Base-by-base conservation (phyloP, 2,329 filamentous ascomycete species). In the Endocalyx cinctus region DNA sequence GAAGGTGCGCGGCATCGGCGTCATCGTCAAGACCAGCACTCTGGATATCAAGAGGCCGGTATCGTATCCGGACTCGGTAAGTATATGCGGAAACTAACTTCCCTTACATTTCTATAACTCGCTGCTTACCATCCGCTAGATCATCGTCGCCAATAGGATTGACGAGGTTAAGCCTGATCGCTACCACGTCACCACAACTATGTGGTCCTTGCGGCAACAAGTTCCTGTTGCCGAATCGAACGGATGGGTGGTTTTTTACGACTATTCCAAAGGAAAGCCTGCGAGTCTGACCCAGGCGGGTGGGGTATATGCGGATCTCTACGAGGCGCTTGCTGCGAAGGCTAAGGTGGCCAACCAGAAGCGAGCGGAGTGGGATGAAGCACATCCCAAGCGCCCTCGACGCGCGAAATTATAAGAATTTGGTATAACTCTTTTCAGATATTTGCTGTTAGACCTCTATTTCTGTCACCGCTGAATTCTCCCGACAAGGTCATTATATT, bases 161-260 rank as follows among this genome's bases (percentile, higher is more conserved):
- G 31, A 37, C 14, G 31, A 42, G 26, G 40, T 40, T 2, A 37
- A 37, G 23, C 28, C 31, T 10, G 37, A 37, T 34, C 40, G 40
- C 6, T 42, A 42, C n/a, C 37, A 40, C 13, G 34, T 35, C 20
- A 40, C 34, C 3, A 42, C 40, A 6, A 40, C 37, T 5, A 29
- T 35, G 28, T 40, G 37, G 40, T 42, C 40, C 4, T 25, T 42
- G 20, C 32, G 29, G 23, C 37, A 42, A 22, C 33, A 40, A 12
- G 22, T 13, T 10, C 26, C 27, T 12, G 37, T 42, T 22, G 40
- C 40, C 11, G 34, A 40, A 12, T 31, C 34, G 11, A 35, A 26
- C 13, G 40, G 34, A 25, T 42, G 37, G 37, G 31, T 42, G 6
- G 37, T 42, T 12, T 42, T 42, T 15, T 42, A 17, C 23, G 40